Base-by-base conservation (phyloP, 208 protist species). In the Novymonas esmeraldas region DNA sequence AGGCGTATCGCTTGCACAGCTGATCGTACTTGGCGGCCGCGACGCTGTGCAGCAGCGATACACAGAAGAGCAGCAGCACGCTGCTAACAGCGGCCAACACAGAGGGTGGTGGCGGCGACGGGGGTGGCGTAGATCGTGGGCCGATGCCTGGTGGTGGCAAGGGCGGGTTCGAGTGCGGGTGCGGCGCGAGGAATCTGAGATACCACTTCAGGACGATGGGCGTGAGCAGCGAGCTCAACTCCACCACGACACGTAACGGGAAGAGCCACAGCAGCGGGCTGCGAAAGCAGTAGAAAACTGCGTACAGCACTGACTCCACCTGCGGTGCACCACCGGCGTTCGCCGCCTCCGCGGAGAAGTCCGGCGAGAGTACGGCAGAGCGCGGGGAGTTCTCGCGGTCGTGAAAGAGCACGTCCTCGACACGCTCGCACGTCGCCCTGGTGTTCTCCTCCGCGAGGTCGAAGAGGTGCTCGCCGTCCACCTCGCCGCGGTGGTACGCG, bases 391-490 rank as follows among this genome's bases (percentile, higher is more conserved):
- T n/a, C 26, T 0, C 22, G 62, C 62, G 24, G 51, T 38, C 18
- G 42, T 3, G 31, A 69, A 55, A 54, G 51, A 50, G 34, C 75
- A 67, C 26, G 58, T 70, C 55, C 63, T 70, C 64, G 10, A 87
- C 78, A 7, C 76, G 71, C 29, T 78, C 71, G 66, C 85, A 84
- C 39, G 76, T 76, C 42, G 81, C 85, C 36, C 76, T 71, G 38
- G 64, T 81, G 56, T 77, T 50, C 11, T 62, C 63, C 4, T 51
- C 36, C 26, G 36, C 34, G 3, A 77, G 70, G 14, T 69, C 39
- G 59, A 93, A 93, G 20, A 93, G 78, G 38, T 81, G 62, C 66
- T 93, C 84, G 26, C 83, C 84, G 39, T 89, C 70, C 18, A 84
- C 67, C 22, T 74, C 62, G 29, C 88, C 88, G 55, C 79, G 56